Base-by-base conservation (phyloP, 2,329 filamentous ascomycete species). In the Trichoderma atroviride region DNA sequence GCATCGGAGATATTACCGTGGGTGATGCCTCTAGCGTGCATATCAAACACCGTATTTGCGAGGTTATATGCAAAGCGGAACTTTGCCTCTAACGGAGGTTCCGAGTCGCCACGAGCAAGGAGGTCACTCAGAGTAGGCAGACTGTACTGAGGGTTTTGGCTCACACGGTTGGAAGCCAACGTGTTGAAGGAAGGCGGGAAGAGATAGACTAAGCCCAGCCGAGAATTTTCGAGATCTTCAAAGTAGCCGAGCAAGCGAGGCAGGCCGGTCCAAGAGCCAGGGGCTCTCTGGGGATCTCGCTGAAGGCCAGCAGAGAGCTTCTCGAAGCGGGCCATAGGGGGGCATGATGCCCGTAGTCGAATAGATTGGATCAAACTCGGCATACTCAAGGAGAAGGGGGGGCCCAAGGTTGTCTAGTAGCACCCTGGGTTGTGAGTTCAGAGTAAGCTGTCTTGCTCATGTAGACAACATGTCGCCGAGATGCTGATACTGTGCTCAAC, bases 51-150 rank as follows among this genome's bases (percentile, higher is more conserved):
- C 4, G 91, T 91, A 72, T 89, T 90, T 37, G 88, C 87, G 3
- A 94, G 83, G 72, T 92, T 92, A 65, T 91, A 85, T 4, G 92
- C 92, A 62, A 95, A 83, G 16, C 89, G 86, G 75, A 93, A 94
- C 74, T 92, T 92, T 69, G 90, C 89, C 79, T 95, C 92, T 0
- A 94, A 82, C 43, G 87, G 86, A 0, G 91, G 91, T 74, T 91
- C 88, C 43, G 85, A 86, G 62, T 83, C 82, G 0, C 84, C 82
- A 19, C 81, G 78, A 2, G 79, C 80, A 0, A 91, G 81, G 13
- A 91, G 81, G 65, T 89, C 83, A 16, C 81, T 79, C 6, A 91
- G 77, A 0, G 87, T 87, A 56, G 83, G 85, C 4, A 89, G 76
- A 66, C 81, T 86, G 72, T 86, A 85, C 0, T 82, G 75, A 0